A percentile compares a stretch with the other conserved stretches of the same genome.
Evolutionary conservation across 768 basidiomycete species (phyloP).

Genomic region (Psilocybe sp.): DNA sequence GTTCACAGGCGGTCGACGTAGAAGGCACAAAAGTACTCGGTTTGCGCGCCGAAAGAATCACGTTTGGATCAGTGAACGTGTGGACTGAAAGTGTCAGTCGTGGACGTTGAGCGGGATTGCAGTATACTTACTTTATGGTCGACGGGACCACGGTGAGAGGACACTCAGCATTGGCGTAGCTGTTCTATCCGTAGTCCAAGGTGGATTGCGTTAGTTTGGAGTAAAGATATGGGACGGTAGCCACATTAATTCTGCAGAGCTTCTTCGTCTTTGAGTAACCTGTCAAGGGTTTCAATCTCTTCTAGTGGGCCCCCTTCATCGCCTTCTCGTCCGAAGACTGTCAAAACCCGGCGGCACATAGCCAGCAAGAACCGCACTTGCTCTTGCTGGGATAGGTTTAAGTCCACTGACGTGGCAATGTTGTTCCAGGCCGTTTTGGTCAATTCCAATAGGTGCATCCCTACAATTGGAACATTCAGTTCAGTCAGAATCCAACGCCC

Average conservation of each 20-base stretch:
- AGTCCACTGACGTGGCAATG: conserved; percentile 31
- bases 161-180: not conserved
- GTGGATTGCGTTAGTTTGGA: not conserved
- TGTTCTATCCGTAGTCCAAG: not conserved
- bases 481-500: not conserved
- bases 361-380: conserved; percentile 35
- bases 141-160: too few relatives aligned
- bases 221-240: not conserved
- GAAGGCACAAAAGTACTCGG: not conserved
- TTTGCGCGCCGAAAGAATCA: too few relatives aligned
- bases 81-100: too few relatives aligned
- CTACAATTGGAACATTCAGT: conserved; percentile 30
- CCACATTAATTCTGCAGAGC: not conserved
- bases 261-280: conserved; percentile 30
- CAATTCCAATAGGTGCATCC: conserved; percentile 73
- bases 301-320: conserved; percentile 58
- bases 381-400: conserved; percentile 17
- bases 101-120: too few relatives aligned
- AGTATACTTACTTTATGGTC: too few relatives aligned
- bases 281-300: conserved; percentile 46
- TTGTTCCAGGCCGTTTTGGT: conserved; percentile 80
- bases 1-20: not conserved
- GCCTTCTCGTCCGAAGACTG: conserved; percentile 57
- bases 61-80: too few relatives aligned
- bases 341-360: conserved; percentile 39